phyloP scores from a whole-genome alignment of 306 rosid genomes.

The Mimosa pudica region DNA sequence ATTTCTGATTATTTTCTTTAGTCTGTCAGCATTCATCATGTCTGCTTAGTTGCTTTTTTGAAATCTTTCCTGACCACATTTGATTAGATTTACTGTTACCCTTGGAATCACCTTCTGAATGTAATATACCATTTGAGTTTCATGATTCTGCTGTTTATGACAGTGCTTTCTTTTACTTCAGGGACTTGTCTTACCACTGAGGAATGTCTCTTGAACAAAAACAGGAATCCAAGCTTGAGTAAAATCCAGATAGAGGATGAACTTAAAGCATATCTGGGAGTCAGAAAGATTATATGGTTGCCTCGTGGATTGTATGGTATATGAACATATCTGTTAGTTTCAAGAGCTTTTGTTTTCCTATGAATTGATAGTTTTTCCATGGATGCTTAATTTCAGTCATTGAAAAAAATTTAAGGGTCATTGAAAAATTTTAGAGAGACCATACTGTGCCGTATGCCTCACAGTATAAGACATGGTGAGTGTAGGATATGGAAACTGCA shows the following conservation, averaged over 20 bases:
- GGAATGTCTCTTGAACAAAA: constrained; percentile 91
- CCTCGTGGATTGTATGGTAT: constrained; percentile 91
- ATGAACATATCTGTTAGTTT: constrained; percentile 25
- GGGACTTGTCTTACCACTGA: constrained; percentile 97
- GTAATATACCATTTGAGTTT: constrained; percentile 17
- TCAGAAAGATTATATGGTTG: constrained; percentile 84
- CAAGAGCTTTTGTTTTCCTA: constrained; percentile 15
- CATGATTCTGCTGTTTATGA: constrained; percentile 27
- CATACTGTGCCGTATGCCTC: not conserved
- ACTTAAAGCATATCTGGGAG: constrained; percentile 84
- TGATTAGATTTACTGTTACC: constrained; percentile 8
- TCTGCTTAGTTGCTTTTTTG: constrained; percentile 15
- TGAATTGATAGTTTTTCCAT: constrained; percentile 16
- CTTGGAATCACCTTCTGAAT: constrained; percentile 7
- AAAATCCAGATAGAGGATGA: constrained; percentile 77
- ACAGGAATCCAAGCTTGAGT: constrained; percentile 79
- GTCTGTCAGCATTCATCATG: not conserved
- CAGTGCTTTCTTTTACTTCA: constrained; percentile 37
- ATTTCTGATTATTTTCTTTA: constrained; percentile 23
- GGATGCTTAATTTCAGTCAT: constrained; percentile 20
- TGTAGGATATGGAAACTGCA: not conserved
- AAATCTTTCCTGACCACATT: not conserved
- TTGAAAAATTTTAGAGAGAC: not conserved
- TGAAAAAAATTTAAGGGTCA: not conserved
- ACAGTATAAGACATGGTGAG: not conserved